Percentiles rank a stretch among this genome's conserved stretches.
Conservation (phyloP, 345 rosid genomes). For the Rhizophora apiculata region DNA sequence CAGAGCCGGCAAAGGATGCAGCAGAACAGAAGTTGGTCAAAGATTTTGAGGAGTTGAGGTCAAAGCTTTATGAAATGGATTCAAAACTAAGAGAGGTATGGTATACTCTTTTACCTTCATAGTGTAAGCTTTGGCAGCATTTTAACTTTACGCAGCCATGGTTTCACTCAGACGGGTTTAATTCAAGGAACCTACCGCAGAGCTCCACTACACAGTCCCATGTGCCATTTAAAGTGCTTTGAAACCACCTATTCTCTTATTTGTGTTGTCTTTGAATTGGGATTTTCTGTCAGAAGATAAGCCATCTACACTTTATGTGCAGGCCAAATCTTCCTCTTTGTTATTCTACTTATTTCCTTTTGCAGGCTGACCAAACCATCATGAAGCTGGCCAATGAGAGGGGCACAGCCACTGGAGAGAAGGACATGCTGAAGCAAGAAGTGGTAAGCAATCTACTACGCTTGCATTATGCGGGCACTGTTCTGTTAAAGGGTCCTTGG, state of each 20-base stretch:
- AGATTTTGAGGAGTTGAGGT: conserved; percentile 38
- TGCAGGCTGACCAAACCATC: conserved; percentile 48
- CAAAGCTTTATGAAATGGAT: conserved; percentile 32
- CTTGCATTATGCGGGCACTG: neutral
- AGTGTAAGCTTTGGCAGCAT: too few relatives aligned
- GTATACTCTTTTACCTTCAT: neutral
- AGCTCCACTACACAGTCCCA: too few relatives aligned
- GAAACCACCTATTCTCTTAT: neutral
- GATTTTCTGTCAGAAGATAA: neutral
- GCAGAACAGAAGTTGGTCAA: conserved; percentile 17
- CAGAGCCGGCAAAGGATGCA: conserved; percentile 7
- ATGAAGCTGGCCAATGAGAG: conserved; percentile 40
- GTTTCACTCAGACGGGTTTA: too few relatives aligned
- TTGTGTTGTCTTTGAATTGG: neutral
- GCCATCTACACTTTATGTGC: neutral
- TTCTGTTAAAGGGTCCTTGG: too few relatives aligned
- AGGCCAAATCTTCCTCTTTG: neutral
- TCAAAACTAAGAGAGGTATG: conserved; percentile 37
- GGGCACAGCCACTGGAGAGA: conserved; percentile 28
- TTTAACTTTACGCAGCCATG: too few relatives aligned
- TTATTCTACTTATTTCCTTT: neutral
- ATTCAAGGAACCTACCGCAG: too few relatives aligned
- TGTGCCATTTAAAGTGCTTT: too few relatives aligned
- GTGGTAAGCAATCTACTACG: conserved; percentile 29
- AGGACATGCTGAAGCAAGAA: conserved; percentile 35